Evolutionary conservation across 2,329 filamentous ascomycete species (phyloP), one percentile per base, ranked within the genome.

Genomic region (Bipolaris zeicola): DNA sequence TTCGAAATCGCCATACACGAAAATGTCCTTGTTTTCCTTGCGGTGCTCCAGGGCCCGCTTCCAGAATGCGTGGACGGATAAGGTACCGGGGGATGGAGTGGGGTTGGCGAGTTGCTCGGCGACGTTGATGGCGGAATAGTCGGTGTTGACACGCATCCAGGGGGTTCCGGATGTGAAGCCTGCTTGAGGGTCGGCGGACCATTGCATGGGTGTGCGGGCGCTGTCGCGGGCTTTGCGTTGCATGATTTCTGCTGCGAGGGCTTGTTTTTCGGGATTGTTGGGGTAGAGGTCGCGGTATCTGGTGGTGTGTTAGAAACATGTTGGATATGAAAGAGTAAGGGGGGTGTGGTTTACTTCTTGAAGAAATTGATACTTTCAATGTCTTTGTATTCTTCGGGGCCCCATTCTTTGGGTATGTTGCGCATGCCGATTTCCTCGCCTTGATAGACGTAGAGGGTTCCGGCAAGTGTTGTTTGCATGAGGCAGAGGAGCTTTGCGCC

Each of bases 201-300:
- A 91, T 65, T 90, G 87, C 77, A 91, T 85, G 0, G 88, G 88
- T 3, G 85, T 83, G 14, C 88, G 80, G 8, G 86, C 83, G 66
- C 90, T 85, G 71, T 91, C 88, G 39, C 87, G 80, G n/a, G 82
- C 85, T 52, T 89, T 83, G 58, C 81, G 78, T 56, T 86, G 82
- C 63, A 89, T 76, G 58, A 70, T 79, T 20, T 68, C 59, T 22
- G 68, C 65, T 2, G 66, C 72, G 10, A 67, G 47, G 7, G 60
- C 57, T 45, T 73, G 67, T 41, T 74, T 74, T 6, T 64, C 58
- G 2, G 60, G 38, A 45, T 73, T 28, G 37, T 60, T 58, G 11
- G 72, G 68, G 58, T 75, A 74, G 53, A 71, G 62, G 14, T 67
- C 50, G 39, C 62, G 65, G 55, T 71, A 70, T 46, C 71, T 74